phyloP scores from a whole-genome alignment of 1,139 yeast species.

The Blastobotrys persicus region DNA sequence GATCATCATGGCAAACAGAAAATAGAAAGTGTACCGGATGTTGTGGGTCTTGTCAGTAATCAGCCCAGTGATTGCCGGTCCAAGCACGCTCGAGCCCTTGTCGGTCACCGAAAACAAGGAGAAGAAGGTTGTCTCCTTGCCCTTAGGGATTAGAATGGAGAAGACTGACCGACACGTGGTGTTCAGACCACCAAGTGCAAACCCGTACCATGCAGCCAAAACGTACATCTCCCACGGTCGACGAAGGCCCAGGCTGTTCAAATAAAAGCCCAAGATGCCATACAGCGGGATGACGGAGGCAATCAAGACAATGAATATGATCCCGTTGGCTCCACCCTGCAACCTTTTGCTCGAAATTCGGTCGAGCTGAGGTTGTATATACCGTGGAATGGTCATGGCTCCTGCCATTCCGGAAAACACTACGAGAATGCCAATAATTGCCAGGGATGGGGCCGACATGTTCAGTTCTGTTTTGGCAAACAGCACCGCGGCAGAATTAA shows the following conservation, averaged over 20 bases:
- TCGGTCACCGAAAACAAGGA: slow-evolving; percentile 70
- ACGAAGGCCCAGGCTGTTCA: slow-evolving; percentile 50
- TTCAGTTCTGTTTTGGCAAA: slow-evolving; percentile 64
- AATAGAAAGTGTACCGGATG: slow-evolving; percentile 64
- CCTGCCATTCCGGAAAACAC: slow-evolving; percentile 64
- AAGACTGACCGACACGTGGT: slow-evolving; percentile 63
- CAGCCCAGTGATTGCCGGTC: slow-evolving; percentile 64
- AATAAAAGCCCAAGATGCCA: slow-evolving; percentile 60
- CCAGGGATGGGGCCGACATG: slow-evolving; percentile 62
- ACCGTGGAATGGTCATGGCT: slow-evolving; percentile 52
- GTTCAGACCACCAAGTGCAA: slow-evolving; percentile 64
- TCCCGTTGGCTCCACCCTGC: slow-evolving; percentile 28
- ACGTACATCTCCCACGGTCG: slow-evolving; percentile 62
- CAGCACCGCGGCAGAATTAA: slow-evolving; percentile 68
- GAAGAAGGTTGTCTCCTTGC: slow-evolving; percentile 67
- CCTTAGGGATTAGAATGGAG: slow-evolving; percentile 62
- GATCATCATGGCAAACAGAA: slow-evolving; percentile 50
- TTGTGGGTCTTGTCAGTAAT: slow-evolving; percentile 67
- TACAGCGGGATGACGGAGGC: slow-evolving; percentile 63
- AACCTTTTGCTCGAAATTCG: slow-evolving; percentile 11
- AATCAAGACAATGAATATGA: slow-evolving; percentile 54
- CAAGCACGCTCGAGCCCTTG: slow-evolving; percentile 68
- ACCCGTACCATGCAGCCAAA: slow-evolving; percentile 67
- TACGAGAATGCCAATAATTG: slow-evolving; percentile 57
- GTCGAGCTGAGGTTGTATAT: slow-evolving; percentile 43